phyloP scores from a whole-genome alignment of 176 grass and related monocot genomes.

The Phyllostachys edulis region DNA sequence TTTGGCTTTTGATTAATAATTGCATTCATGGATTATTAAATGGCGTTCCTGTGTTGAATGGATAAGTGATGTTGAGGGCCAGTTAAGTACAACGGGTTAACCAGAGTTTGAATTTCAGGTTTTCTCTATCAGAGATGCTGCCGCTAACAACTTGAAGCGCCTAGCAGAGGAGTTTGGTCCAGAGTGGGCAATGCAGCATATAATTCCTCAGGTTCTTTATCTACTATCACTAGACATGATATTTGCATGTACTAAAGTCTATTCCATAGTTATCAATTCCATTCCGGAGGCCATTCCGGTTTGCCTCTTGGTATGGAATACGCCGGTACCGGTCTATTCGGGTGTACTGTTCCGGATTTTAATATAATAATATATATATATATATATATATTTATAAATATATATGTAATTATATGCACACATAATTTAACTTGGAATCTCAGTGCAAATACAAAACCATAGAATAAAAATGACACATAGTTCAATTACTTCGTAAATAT shows the following conservation, averaged over 20 bases:
- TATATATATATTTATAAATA: too few relatives aligned
- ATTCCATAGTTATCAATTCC: too few relatives aligned
- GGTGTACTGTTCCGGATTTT: too few relatives aligned
- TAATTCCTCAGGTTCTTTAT: conserved; percentile 75
- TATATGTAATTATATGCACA: too few relatives aligned
- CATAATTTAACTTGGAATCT: too few relatives aligned
- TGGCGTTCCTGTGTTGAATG: neutral
- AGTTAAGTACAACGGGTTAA: neutral
- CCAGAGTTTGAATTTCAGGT: conserved; percentile 49
- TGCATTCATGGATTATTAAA: neutral
- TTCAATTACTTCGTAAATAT: too few relatives aligned
- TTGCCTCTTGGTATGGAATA: too few relatives aligned
- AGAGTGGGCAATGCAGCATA: conserved; percentile 95
- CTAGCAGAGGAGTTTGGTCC: conserved; percentile 92
- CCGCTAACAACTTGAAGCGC: conserved; percentile 90
- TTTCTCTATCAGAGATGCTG: conserved; percentile 94
- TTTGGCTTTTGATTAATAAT: neutral
- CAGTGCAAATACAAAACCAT: too few relatives aligned
- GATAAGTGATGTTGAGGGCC: neutral
- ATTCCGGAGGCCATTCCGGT: too few relatives aligned
- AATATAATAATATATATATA: too few relatives aligned
- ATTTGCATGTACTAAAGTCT: neutral
- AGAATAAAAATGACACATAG: too few relatives aligned
- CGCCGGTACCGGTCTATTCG: too few relatives aligned
- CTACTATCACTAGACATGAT: neutral